A percentile compares a stretch with the other conserved stretches of the same genome.
Evolutionary conservation across 2,329 filamentous ascomycete genomes (phyloP).

Genomic region (Sordariomycetes sp.): DNA sequence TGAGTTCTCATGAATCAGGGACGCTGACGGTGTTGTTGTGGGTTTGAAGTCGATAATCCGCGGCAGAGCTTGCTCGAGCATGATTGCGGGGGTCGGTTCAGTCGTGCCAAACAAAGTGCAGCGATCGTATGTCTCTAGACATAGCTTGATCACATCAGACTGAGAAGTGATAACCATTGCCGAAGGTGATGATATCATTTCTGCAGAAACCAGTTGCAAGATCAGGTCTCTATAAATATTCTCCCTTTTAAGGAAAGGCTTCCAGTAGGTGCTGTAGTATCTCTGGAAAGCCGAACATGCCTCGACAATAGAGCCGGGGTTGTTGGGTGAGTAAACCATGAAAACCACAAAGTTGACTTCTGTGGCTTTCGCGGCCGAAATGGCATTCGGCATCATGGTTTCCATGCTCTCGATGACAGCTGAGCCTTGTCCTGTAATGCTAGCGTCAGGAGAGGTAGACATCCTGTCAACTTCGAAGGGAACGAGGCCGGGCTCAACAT

Average conservation of each 20-base stretch:
- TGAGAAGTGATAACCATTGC: slow-evolving; percentile 54
- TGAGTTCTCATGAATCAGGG: slow-evolving; percentile 68
- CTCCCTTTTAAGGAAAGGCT: slow-evolving; percentile 30
- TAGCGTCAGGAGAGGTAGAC: slow-evolving; percentile 28
- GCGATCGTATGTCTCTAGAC: slow-evolving; percentile 70
- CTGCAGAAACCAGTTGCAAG: slow-evolving; percentile 64
- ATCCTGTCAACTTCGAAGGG: slow-evolving; percentile 39
- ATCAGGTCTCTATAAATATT: slow-evolving; percentile 55
- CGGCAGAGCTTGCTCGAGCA: slow-evolving; percentile 61
- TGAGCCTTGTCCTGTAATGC: slow-evolving; percentile 32
- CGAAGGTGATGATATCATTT: slow-evolving; percentile 55
- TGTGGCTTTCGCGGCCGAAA: slow-evolving; percentile 30
- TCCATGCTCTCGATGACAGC: slow-evolving; percentile 37
- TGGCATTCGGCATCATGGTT: slow-evolving; percentile 35
- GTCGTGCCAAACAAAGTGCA: slow-evolving; percentile 50
- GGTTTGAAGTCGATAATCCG: slow-evolving; percentile 70
- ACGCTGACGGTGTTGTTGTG: slow-evolving; percentile 55
- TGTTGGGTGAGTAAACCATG: slow-evolving; percentile 61
- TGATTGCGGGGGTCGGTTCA: slow-evolving; percentile 59
- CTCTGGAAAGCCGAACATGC: slow-evolving; percentile 66
- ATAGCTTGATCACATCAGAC: slow-evolving; percentile 50
- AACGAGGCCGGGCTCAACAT: slow-evolving; percentile 34
- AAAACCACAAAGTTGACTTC: slow-evolving; percentile 65
- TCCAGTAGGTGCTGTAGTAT: slow-evolving; percentile 53
- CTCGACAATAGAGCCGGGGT: slow-evolving; percentile 54